Percentiles rank a stretch among this genome's conserved stretches.
Evolutionary conservation across 805 yeast species (phyloP).

Genomic region (Wickerhamomyces ciferrii): DNA sequence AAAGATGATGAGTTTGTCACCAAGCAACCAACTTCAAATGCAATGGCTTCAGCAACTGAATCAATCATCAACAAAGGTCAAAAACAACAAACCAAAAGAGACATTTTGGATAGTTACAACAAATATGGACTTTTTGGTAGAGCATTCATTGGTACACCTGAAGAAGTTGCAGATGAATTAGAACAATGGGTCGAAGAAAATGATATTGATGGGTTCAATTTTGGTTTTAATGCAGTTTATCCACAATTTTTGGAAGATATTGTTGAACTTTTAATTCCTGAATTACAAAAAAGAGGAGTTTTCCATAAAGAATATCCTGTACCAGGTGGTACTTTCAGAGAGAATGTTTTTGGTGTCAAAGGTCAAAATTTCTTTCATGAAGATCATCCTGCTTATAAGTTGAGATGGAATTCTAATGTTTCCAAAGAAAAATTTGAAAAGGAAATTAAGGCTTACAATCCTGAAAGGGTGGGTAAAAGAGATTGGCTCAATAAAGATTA

Average conservation of each 20-base stretch:
- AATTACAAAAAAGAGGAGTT: conserved; percentile 28
- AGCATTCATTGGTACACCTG: conserved; percentile 26
- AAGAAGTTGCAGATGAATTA: conserved; percentile 33
- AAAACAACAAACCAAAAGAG: conserved; percentile 11
- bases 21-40: conserved; percentile 20
- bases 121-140: conserved; percentile 18
- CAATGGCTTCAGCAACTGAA: conserved; percentile 24
- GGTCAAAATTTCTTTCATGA: conserved; percentile 6
- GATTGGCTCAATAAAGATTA: too few relatives aligned
- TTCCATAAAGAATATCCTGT: conserved; percentile 32
- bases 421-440: conserved; percentile 8
- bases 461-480: too few relatives aligned
- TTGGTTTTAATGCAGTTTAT: conserved; percentile 27
- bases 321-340: conserved; percentile 29
- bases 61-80: conserved; percentile 18
- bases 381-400: conserved; percentile 16
- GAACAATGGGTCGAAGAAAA: conserved; percentile 35
- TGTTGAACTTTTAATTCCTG: conserved; percentile 32
- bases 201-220: conserved; percentile 38
- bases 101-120: conserved; percentile 21
- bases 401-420: conserved; percentile 18
- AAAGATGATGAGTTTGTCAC: conserved; percentile 24
- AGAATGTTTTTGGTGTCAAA: conserved; percentile 25
- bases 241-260: conserved; percentile 36
- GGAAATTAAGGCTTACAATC: too few relatives aligned